phyloP scores from a whole-genome alignment of 768 basidiomycete species.

The Hygrophoropsis aurantiaca region DNA sequence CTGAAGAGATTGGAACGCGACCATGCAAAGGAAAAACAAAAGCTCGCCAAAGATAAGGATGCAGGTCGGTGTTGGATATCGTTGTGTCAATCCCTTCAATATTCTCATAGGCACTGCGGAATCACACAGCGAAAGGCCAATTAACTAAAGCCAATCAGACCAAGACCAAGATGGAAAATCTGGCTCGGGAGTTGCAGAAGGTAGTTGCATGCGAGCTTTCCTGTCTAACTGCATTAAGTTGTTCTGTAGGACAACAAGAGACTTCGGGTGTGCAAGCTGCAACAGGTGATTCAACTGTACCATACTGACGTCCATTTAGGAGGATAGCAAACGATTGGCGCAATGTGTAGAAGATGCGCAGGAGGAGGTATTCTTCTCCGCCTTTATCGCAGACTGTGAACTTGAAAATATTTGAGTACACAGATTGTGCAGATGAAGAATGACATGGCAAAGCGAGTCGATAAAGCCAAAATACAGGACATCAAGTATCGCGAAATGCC shows the following conservation, averaged over 20 bases:
- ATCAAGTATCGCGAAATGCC: constrained; percentile 82
- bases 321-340: constrained; percentile 79
- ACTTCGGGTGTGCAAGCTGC: constrained; percentile 60
- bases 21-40: constrained; percentile 90
- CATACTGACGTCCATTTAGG: constrained; percentile 45
- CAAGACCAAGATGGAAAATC: constrained; percentile 86
- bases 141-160: constrained; percentile 86
- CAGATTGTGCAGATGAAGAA: constrained; percentile 80
- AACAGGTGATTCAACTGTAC: constrained; percentile 4
- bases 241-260: constrained; percentile 79
- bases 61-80: constrained; percentile 50
- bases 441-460: constrained; percentile 77
- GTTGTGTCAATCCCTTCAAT: constrained; percentile 3
- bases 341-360: constrained; percentile 85
- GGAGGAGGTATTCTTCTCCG: constrained; percentile 58
- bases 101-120: constrained; percentile 13
- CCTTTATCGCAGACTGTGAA: not conserved
- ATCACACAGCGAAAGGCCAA: constrained; percentile 68
- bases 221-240: constrained; percentile 16
- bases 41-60: constrained; percentile 88
- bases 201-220: constrained; percentile 33
- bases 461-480: constrained; percentile 77
- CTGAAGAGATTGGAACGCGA: constrained; percentile 84
- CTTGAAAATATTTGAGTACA: constrained; percentile 2
- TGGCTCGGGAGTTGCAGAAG: constrained; percentile 88